Evolutionary conservation across 345 rosid species (phyloP).

Genomic region (Gossypium sturtianum): DNA sequence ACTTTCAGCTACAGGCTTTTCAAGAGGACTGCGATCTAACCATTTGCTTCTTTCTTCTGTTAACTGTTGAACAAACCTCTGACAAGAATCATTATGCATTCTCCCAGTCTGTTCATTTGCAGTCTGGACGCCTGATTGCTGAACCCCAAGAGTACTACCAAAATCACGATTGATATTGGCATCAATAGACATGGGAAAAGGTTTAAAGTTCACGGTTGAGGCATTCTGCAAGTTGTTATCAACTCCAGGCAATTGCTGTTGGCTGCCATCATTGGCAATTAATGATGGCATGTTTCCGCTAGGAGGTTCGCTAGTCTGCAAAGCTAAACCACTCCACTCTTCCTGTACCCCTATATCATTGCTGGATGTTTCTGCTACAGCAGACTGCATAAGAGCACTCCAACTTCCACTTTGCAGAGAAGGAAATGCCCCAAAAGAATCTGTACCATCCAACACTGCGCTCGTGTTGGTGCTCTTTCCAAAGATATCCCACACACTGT

Average conservation of each 20-base stretch:
- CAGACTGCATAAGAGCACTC: constrained; percentile 99
- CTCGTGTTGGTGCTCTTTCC: constrained; percentile 42
- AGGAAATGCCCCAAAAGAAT: constrained; percentile 44
- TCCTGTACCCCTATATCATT: constrained; percentile 48
- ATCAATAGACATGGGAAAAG: constrained; percentile 24
- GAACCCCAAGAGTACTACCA: constrained; percentile 19
- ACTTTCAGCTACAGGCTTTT: constrained; percentile 41
- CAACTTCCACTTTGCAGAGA: constrained; percentile 92
- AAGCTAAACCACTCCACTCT: constrained; percentile 48
- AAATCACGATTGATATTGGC: constrained; percentile 14
- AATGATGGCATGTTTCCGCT: constrained; percentile 24
- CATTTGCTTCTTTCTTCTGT: constrained; percentile 36
- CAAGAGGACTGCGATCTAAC: constrained; percentile 35
- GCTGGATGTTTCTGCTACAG: constrained; percentile 82
- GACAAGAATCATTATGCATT: constrained; percentile 37
- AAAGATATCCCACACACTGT: constrained; percentile 74
- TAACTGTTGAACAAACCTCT: constrained; percentile 28
- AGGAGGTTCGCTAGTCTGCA: constrained; percentile 25
- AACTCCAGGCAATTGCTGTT: constrained; percentile 34
- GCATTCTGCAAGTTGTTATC: constrained; percentile 27
- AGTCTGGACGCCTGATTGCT: constrained; percentile 27
- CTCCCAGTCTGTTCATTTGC: constrained; percentile 36
- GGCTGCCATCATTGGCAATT: constrained; percentile 25
- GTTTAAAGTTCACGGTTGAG: constrained; percentile 22
- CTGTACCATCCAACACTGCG: constrained; percentile 41